Conservation (phyloP, 306 rosid genomes). For the Trifolium dubium region DNA sequence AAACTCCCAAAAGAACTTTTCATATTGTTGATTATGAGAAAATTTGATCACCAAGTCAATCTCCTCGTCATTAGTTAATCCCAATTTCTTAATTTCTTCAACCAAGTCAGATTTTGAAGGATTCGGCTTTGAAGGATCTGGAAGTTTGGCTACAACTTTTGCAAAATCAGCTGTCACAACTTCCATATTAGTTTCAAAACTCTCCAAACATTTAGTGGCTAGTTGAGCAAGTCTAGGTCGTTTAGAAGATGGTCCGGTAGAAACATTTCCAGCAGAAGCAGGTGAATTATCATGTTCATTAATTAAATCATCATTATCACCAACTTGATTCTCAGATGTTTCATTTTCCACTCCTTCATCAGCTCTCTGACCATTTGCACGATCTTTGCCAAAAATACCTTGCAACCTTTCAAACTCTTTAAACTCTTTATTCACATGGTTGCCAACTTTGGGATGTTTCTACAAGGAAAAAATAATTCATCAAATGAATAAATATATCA, state of each 20-base stretch:
- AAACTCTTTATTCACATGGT: constrained; percentile 10
- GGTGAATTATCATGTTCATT: too few relatives aligned
- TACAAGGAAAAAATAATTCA: not conserved
- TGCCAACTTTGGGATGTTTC: not conserved
- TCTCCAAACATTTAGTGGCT: not conserved
- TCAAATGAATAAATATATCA: too few relatives aligned
- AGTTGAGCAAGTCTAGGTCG: not conserved
- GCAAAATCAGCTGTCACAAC: too few relatives aligned
- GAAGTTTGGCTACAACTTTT: not conserved
- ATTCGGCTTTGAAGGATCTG: not conserved
- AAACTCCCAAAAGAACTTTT: too few relatives aligned
- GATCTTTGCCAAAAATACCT: too few relatives aligned
- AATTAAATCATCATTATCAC: too few relatives aligned
- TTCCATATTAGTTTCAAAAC: not conserved
- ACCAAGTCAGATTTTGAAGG: not conserved
- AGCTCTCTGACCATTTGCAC: not conserved
- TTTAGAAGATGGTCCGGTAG: not conserved
- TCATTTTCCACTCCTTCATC: not conserved
- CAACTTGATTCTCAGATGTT: not conserved
- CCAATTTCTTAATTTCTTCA: not conserved
- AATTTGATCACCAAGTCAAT: too few relatives aligned
- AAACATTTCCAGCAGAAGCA: not conserved
- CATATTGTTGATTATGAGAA: too few relatives aligned
- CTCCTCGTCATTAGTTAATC: not conserved
- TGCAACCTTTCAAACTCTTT: not conserved